Percentiles rank a stretch among this genome's conserved stretches.
Evolutionary conservation across 805 yeast species (phyloP).

Genomic region (Candida saitoana): DNA sequence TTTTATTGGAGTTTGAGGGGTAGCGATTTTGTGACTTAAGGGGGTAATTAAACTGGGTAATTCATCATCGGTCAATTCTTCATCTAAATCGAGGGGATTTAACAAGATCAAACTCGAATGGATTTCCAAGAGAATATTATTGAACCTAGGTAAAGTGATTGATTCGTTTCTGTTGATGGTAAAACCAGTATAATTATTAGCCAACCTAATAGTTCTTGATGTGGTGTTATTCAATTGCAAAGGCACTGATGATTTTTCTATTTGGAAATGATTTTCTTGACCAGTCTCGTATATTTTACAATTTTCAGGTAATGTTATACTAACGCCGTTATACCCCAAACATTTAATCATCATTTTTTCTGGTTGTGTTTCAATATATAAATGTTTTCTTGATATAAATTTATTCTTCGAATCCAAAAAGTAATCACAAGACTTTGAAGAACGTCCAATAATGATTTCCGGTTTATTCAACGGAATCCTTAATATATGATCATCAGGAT

Average conservation of each 20-base stretch:
- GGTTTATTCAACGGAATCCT: slow-evolving; percentile 39
- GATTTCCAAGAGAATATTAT: slow-evolving; percentile 63
- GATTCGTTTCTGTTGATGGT: slow-evolving; percentile 60
- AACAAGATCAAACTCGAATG: slow-evolving; percentile 59
- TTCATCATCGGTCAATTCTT: slow-evolving; percentile 45
- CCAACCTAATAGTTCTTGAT: slow-evolving; percentile 37
- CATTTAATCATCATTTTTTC: slow-evolving; percentile 57
- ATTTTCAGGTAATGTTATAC: slow-evolving; percentile 56
- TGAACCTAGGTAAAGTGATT: slow-evolving; percentile 57
- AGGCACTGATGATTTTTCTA: slow-evolving; percentile 10
- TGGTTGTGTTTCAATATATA: slow-evolving; percentile 40
- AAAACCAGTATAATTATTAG: slow-evolving; percentile 46
- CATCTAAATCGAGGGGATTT: slow-evolving; percentile 45
- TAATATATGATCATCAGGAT: slow-evolving; percentile 28
- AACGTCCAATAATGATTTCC: slow-evolving; percentile 57
- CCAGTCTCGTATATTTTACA: slow-evolving; percentile 29
- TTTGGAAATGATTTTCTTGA: slow-evolving; percentile 16
- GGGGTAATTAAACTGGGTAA: slow-evolving; percentile 14
- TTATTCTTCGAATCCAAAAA: slow-evolving; percentile 46
- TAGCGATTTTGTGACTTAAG: not conserved
- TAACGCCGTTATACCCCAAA: slow-evolving; percentile 78
- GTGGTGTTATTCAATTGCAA: slow-evolving; percentile 8
- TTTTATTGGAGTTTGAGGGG: slow-evolving; percentile 10
- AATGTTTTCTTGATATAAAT: slow-evolving; percentile 65
- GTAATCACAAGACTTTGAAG: slow-evolving; percentile 56